Evolutionary conservation across 441 rosid genomes (phyloP).

Genomic region (Manihot esculenta): DNA sequence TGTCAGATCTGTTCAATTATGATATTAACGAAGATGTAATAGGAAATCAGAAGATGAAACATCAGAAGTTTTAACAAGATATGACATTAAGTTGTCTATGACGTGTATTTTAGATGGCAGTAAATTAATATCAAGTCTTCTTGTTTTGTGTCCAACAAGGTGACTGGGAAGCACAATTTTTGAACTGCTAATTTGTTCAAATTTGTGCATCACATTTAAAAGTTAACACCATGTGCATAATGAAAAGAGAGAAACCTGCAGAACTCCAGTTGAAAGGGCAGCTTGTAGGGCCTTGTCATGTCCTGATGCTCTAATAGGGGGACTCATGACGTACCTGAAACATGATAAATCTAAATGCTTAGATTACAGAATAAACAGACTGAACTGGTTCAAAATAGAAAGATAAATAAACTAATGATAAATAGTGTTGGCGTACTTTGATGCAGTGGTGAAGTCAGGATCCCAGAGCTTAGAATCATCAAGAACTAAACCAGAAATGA

Average conservation of each 20-base stretch:
- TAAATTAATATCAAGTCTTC: neutral
- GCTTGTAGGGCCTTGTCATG: slow-evolving; percentile 86
- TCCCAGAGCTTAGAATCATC: slow-evolving; percentile 90
- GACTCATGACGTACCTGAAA: slow-evolving; percentile 94
- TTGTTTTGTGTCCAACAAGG: neutral
- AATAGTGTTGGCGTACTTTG: slow-evolving; percentile 51
- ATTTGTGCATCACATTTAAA: neutral
- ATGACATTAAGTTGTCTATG: neutral
- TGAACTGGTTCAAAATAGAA: slow-evolving; percentile 1
- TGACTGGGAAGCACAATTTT: neutral
- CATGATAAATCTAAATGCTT: slow-evolving; percentile 19
- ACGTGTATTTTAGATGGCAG: neutral
- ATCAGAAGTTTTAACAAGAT: neutral
- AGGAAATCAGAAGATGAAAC: neutral
- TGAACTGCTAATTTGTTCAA: neutral
- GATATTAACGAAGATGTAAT: neutral
- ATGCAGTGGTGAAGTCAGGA: slow-evolving; percentile 73
- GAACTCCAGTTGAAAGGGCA: slow-evolving; percentile 81
- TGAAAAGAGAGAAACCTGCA: slow-evolving; percentile 59
- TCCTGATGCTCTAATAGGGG: slow-evolving; percentile 85
- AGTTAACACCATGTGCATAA: slow-evolving; percentile 1
- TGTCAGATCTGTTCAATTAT: slow-evolving; percentile 1
- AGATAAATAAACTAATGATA: neutral
- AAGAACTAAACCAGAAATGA: slow-evolving; percentile 84
- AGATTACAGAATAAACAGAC: slow-evolving; percentile 13